Percentiles rank a stretch among this genome's conserved stretches.
Conservation (phyloP, 1,284 basidiomycete genomes). For the Leccinum subrobustum region DNA sequence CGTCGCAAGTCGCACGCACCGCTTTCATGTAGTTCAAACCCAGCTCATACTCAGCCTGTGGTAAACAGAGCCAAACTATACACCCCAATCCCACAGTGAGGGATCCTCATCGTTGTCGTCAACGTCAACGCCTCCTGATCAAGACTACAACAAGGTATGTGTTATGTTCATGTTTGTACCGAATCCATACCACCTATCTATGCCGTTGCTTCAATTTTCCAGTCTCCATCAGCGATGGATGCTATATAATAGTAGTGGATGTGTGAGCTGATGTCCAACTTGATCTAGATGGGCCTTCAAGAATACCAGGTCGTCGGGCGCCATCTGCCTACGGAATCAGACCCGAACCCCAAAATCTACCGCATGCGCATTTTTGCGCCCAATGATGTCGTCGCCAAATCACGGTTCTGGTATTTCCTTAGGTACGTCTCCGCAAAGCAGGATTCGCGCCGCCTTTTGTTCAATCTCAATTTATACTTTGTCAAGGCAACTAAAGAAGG, state of each 20-base stretch:
- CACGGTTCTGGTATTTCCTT: conserved; percentile 99
- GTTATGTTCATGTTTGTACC: background rate
- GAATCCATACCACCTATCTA: background rate
- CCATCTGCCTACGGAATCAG: conserved; percentile 91
- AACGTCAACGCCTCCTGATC: conserved; percentile 28
- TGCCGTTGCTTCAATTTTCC: background rate
- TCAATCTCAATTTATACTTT: conserved; percentile 8
- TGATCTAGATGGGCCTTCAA: conserved; percentile 45
- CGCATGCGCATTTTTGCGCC: conserved; percentile 99
- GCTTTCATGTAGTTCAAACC: background rate
- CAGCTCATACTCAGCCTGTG: conserved; percentile 13
- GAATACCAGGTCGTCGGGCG: conserved; percentile 99
- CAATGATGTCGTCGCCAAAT: conserved; percentile 98
- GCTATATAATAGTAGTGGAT: conserved; percentile 18
- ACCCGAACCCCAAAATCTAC: conserved; percentile 95
- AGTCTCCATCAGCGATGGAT: conserved; percentile 27
- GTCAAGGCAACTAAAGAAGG: conserved; percentile 91
- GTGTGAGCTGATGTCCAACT: conserved; percentile 19
- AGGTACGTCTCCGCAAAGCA: conserved; percentile 44
- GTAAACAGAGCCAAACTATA: conserved; percentile 32
- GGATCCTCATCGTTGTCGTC: conserved; percentile 19
- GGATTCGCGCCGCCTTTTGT: background rate
- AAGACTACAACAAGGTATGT: conserved; percentile 29
- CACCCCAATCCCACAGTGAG: conserved; percentile 10
- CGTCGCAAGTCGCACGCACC: too few species aligned